Evolutionary conservation across 306 rosid genomes (phyloP).

Genomic region (Astragalus membranaceus): DNA sequence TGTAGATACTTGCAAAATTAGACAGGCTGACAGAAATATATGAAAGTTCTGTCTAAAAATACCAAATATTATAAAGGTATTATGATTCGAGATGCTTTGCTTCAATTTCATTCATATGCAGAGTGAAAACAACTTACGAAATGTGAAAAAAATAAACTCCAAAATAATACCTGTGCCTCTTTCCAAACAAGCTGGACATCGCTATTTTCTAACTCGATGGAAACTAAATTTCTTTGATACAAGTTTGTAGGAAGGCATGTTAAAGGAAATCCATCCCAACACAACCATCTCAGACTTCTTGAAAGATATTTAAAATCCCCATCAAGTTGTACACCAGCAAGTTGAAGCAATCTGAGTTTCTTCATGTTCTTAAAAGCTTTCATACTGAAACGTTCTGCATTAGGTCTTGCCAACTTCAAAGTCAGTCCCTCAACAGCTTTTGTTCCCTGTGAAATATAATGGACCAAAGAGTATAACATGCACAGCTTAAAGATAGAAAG

Average conservation of each 20-base stretch:
- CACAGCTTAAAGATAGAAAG: background rate
- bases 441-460: slow-evolving; percentile 15
- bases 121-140: background rate
- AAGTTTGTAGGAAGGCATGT: background rate
- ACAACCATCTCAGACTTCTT: slow-evolving; percentile 14
- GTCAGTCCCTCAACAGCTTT: slow-evolving; percentile 15
- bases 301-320: slow-evolving; percentile 26
- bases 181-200: background rate
- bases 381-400: background rate
- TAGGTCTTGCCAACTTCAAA: background rate
- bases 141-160: background rate
- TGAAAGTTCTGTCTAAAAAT: background rate
- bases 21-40: background rate
- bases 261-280: slow-evolving; percentile 19
- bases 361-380: slow-evolving; percentile 22
- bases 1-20: background rate
- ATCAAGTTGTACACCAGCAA: slow-evolving; percentile 6
- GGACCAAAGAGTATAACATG: background rate
- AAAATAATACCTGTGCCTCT: slow-evolving; percentile 9
- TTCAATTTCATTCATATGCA: background rate
- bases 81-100: background rate
- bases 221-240: slow-evolving; percentile 6
- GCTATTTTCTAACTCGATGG: slow-evolving; percentile 10
- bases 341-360: slow-evolving; percentile 21
- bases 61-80: background rate